These are phyloP conservation scores for Beauveria sp. DNA, from an alignment of 2,329 filamentous ascomycete species.

Conservation along the genomic window DNA sequence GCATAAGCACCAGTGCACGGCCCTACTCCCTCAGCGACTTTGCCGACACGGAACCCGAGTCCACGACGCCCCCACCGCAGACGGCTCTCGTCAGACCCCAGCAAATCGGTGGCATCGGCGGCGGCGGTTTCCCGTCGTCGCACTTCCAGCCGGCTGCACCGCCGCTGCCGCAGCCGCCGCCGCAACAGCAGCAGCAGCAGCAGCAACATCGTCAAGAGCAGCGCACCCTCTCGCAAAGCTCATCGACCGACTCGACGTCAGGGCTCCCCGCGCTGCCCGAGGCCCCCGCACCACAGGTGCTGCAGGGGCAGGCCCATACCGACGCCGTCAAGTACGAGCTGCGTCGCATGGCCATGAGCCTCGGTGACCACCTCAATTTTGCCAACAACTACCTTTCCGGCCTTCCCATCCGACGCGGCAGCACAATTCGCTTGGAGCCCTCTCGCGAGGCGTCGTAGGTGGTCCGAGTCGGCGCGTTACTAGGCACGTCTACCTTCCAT, in stretches of 20 bases:
- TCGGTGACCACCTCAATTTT: slow-evolving; percentile 40
- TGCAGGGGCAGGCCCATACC: slow-evolving; percentile 45
- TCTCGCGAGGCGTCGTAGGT: slow-evolving; percentile 14
- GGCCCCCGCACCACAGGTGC: slow-evolving; percentile 42
- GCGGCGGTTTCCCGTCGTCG: slow-evolving; percentile 13
- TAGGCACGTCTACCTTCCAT: too few relatives aligned
- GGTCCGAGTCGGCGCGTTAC: too few relatives aligned
- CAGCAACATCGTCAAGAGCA: slow-evolving; percentile 16
- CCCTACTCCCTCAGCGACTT: slow-evolving; percentile 34
- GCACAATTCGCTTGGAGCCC: slow-evolving; percentile 22
- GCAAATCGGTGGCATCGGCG: slow-evolving; percentile 9
- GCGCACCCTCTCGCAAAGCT: slow-evolving; percentile 14
- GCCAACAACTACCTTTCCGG: slow-evolving; percentile 37
- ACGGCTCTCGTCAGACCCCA: slow-evolving; percentile 19
- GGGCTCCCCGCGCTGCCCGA: slow-evolving; percentile 31
- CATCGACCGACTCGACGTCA: background rate
- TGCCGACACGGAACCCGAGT: slow-evolving; percentile 32
- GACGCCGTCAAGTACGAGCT: slow-evolving; percentile 45
- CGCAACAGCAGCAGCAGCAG: slow-evolving; percentile 15
- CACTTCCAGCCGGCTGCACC: slow-evolving; percentile 15
- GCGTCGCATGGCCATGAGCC: slow-evolving; percentile 40
- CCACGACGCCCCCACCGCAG: slow-evolving; percentile 22
- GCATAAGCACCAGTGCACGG: slow-evolving; percentile 11
- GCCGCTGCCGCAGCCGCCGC: background rate
- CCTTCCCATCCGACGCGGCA: slow-evolving; percentile 29